Base-by-base conservation (phyloP, 1,139 yeast species). In the Torulaspora globosa region DNA sequence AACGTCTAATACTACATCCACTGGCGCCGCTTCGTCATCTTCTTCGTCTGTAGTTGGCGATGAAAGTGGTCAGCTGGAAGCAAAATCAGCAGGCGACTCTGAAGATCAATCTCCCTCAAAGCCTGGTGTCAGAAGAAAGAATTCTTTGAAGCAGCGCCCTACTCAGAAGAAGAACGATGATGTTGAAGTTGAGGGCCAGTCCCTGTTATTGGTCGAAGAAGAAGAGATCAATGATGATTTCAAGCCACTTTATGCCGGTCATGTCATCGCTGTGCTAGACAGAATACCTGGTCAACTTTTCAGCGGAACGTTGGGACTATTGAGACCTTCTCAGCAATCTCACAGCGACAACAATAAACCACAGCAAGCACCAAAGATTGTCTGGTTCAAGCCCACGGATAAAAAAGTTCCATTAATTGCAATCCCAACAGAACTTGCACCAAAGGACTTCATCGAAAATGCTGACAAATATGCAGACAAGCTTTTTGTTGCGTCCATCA, bases 141-240 rank as follows among this genome's bases (percentile, higher is more conserved):
- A 97, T 16, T 87, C 96, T 2, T 75, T 92, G 56, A 87, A 89
- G 58, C 97, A 90, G 69, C 80, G 98, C 60, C 97, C 98, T 34
- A 87, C 96, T n/a, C 94, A 90, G 76, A 92, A 92, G 76, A 92
- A 92, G 69, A 90, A 89, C 62, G 98, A 92, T 65, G 98, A 92
- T 63, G 96, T 92, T 27, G 98, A 92, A 69, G 98, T 92, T 39
- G 98, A 92, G 68, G 98, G 98, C 41, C 98, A 92, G 69, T 85
- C 95, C 1, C 73, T 92, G 53, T 71, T 92, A 41, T 73, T 92
- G 50, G 95, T 85, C 15, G 98, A 92, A 68, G 98, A 92, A 65
- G 97, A 92, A 62, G 97, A 90, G 65, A 84, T 89, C 55, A 88
- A 84, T 62, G 97, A 92, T 64, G 96, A 87, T 41, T 80, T 82